Conservation (phyloP, 176 grass and related monocot genomes). For the Cenchrus fungigraminus region DNA sequence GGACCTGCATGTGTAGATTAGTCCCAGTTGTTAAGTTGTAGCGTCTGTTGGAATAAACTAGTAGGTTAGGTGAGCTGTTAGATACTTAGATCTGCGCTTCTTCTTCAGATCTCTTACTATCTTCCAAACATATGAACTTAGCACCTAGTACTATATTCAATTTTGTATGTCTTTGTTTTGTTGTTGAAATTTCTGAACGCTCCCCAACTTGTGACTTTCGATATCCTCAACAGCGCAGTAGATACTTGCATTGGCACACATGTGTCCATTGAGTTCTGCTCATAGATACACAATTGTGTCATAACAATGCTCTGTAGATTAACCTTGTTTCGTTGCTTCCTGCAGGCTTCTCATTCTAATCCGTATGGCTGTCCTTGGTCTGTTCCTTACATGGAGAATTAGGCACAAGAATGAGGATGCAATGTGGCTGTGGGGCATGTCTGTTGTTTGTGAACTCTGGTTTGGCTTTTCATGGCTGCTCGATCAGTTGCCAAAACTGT, state of each 20-base stretch:
- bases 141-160: background rate
- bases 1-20: conserved; percentile 31
- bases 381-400: conserved; percentile 91
- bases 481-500: conserved; percentile 88
- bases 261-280: background rate
- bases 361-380: conserved; percentile 64
- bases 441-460: conserved; percentile 93
- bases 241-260: background rate
- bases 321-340: conserved; percentile 20
- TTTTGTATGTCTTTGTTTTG: background rate
- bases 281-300: conserved; percentile 12
- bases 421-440: conserved; percentile 98
- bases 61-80: conserved; percentile 32
- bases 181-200: background rate
- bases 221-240: background rate
- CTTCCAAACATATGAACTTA: background rate
- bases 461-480: conserved; percentile 96
- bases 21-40: background rate
- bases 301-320: background rate
- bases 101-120: background rate
- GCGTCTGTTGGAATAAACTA: conserved; percentile 11
- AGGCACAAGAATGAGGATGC: conserved; percentile 83
- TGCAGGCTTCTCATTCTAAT: conserved; percentile 85
- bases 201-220: background rate
- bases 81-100: conserved; percentile 36